A percentile compares a stretch with the other conserved stretches of the same genome.
Conservation (phyloP, 257 asterid species). For the Anisodus acutangulus region DNA sequence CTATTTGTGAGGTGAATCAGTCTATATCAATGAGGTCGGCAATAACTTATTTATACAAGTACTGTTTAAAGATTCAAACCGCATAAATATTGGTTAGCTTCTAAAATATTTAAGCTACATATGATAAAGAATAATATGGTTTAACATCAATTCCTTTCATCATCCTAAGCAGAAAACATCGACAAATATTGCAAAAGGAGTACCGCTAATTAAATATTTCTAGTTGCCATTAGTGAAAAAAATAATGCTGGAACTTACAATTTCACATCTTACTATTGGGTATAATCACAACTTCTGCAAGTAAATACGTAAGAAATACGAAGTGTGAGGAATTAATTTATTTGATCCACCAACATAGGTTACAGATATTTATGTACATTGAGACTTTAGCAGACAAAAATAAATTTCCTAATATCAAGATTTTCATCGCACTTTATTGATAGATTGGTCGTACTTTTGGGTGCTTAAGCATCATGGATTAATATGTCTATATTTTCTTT, state of each 20-base stretch:
- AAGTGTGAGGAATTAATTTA: background rate
- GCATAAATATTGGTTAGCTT: background rate
- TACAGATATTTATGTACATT: background rate
- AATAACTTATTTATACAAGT: background rate
- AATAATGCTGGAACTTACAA: background rate
- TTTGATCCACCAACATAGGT: background rate
- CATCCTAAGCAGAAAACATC: background rate
- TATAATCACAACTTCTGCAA: background rate
- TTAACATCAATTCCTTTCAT: background rate
- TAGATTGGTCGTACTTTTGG: background rate
- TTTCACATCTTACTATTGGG: background rate
- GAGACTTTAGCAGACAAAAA: background rate
- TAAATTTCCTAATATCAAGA: background rate
- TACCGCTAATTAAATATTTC: background rate
- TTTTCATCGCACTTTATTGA: background rate
- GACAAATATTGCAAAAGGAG: background rate
- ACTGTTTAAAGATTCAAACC: background rate
- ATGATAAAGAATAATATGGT: background rate
- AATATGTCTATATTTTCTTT: background rate
- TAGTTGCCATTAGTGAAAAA: background rate
- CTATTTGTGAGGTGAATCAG: background rate
- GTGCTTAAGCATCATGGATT: background rate
- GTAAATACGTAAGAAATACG: background rate
- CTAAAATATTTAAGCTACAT: background rate
- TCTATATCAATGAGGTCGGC: slow-evolving; percentile 5